A percentile compares a stretch with the other conserved stretches of the same genome.
phyloP scores from a whole-genome alignment of 108 stramenopile genomes.

The Mediolabrus comicus region DNA sequence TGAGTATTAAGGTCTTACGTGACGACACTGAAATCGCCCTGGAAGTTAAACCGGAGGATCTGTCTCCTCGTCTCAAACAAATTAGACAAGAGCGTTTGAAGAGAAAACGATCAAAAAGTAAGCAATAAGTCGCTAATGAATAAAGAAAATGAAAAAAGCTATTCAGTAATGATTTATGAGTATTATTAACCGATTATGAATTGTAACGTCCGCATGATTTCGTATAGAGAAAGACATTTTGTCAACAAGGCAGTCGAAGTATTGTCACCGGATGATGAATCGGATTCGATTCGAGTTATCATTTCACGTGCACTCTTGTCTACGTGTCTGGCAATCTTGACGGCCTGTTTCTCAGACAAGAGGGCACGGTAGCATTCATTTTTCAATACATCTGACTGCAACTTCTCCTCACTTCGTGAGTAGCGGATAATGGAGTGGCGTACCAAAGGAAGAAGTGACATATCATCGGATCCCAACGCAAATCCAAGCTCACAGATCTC shows the following conservation, averaged over 20 bases:
- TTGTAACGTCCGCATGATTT: constrained; percentile 21
- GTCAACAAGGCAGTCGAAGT: constrained; percentile 1
- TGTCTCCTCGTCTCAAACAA: constrained; percentile 65
- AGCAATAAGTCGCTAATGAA: background rate
- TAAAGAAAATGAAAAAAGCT: background rate
- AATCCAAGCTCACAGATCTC: constrained; percentile 4
- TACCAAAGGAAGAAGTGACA: constrained; percentile 20
- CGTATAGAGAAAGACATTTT: constrained; percentile 16
- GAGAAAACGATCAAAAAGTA: constrained; percentile 6
- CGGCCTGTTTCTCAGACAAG: constrained; percentile 16
- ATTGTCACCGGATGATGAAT: background rate
- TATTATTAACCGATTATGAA: constrained; percentile 6
- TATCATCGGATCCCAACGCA: constrained; percentile 16
- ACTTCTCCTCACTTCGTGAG: background rate
- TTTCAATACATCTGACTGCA: constrained; percentile 2
- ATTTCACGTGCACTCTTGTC: constrained; percentile 6
- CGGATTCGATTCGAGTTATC: background rate
- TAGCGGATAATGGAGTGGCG: constrained; percentile 18
- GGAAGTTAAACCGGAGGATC: constrained; percentile 71
- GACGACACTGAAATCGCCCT: constrained; percentile 47
- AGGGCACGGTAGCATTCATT: constrained; percentile 13
- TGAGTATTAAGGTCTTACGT: constrained; percentile 58
- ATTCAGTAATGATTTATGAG: background rate
- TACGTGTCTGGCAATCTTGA: constrained; percentile 21
- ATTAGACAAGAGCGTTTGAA: constrained; percentile 52